phyloP scores from a whole-genome alignment of 495 filamentous ascomycete genomes.

The Neurospora pannonica region DNA sequence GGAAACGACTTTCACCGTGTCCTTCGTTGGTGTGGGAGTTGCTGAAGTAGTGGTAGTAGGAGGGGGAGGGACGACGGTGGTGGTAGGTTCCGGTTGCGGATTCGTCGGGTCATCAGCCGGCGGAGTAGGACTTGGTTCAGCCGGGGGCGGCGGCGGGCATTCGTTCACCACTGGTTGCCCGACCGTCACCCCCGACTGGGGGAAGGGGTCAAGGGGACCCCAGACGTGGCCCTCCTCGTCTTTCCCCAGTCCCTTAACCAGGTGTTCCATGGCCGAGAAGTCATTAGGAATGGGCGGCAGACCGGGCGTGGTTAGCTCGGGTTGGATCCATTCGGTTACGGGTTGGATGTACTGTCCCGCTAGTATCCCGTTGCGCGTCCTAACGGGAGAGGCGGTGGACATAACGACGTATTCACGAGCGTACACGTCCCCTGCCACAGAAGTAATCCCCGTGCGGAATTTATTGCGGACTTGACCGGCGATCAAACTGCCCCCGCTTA shows the following conservation, averaged over 20 bases:
- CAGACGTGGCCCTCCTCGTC: slow-evolving; percentile 10
- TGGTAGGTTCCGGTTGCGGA: background rate
- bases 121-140: background rate
- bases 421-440: slow-evolving; percentile 24
- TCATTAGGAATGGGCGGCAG: slow-evolving; percentile 9
- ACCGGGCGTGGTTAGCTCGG: slow-evolving; percentile 9
- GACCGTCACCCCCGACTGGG: slow-evolving; percentile 8
- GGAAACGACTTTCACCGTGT: slow-evolving; percentile 1
- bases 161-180: background rate
- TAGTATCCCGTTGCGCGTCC: slow-evolving; percentile 27
- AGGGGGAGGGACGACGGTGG: background rate
- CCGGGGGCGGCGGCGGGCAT: background rate
- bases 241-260: slow-evolving; percentile 10
- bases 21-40: fast-evolving
- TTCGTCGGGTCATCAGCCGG: background rate
- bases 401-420: slow-evolving; percentile 23
- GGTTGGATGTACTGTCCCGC: slow-evolving; percentile 31
- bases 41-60: fast-evolving
- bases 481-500: slow-evolving; percentile 15
- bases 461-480: background rate
- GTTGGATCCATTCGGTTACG: slow-evolving; percentile 30
- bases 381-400: background rate
- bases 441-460: slow-evolving; percentile 2
- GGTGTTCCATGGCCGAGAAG: slow-evolving; percentile 8
- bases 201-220: slow-evolving; percentile 14